These are phyloP conservation scores for Dysphania ambrosioides DNA, from an alignment of 148 eudicot species.

Conservation along the genomic window DNA sequence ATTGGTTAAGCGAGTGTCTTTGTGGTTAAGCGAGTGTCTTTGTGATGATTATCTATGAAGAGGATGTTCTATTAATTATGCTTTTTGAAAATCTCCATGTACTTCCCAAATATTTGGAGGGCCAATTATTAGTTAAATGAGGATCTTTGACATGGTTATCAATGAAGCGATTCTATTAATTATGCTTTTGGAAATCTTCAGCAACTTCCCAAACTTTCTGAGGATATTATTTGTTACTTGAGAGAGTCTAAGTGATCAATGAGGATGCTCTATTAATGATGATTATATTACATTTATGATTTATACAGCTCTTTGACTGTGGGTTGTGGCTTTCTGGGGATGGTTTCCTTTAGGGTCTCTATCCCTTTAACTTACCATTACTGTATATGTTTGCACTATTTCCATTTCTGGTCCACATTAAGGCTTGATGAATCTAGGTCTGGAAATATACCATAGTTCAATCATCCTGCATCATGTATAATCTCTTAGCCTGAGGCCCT, in stretches of 20 bases:
- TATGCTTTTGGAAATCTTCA: background rate
- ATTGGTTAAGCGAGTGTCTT: too few species aligned
- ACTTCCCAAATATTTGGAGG: too few species aligned
- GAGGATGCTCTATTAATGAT: conserved; percentile 2
- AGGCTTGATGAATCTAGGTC: background rate
- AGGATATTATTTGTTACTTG: background rate
- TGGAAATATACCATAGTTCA: background rate
- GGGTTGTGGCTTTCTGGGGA: background rate
- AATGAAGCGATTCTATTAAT: too few species aligned
- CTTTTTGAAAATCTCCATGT: too few species aligned
- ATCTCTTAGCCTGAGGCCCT: background rate
- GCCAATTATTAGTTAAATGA: too few species aligned
- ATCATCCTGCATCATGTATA: background rate
- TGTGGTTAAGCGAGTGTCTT: too few species aligned
- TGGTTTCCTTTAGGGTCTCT: background rate
- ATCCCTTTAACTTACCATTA: background rate
- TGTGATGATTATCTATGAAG: too few species aligned
- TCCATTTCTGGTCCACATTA: background rate
- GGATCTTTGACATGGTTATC: too few species aligned
- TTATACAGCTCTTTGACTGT: background rate
- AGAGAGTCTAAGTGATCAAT: background rate
- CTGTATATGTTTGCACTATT: background rate
- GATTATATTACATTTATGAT: background rate
- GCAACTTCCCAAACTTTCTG: background rate
- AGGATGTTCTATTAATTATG: too few species aligned